Base-by-base conservation (phyloP, 225 moss, liverwort and hornwort species). In the Pseudoscleropodium purum region DNA sequence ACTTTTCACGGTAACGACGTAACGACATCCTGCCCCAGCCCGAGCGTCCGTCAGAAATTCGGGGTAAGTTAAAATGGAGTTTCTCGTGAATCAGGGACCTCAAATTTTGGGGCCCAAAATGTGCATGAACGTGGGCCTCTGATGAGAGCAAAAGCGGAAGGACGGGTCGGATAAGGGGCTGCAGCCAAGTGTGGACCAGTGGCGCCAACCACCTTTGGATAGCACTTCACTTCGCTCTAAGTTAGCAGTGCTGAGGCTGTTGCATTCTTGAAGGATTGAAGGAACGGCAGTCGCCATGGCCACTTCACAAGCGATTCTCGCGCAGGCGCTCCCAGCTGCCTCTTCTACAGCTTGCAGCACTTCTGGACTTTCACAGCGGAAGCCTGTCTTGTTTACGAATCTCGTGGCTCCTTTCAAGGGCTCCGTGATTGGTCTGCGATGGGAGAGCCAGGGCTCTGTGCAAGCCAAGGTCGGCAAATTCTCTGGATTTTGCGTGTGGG, bases 391-490 rank as follows among this genome's bases (percentile, higher is more conserved):
- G 54, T 41, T 75, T 15, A 68, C 89, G 33, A 84, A 45, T 52
- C 89, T 92, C 67, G 89, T 75, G 8, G 78, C 88, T 81, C 75
- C 93, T 10, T 94, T 94, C 92, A 93, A 91, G 83, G 92, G 92
- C 83, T 94, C 92, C 4, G 51, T 94, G 27, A 90, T 83, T 17
- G 91, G 85, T 15, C 88, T 94, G 86, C 93, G 94, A 86, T 90
- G 89, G 82, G 90, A 91, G 39, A 75, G 80, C 52, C 82, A 69
- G 78, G 84, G 75, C 86, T 84, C 75, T 26, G 69, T 78, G 15
- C 62, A 76, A n/a, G 81, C 78, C 86, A 93, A 92, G 94, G 94
- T 94, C 43, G 10, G 86, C 41, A 60, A 70, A 16, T 54, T 72
- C 61, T 81, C 64, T 60, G 57, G 20, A 17, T 9, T 59, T n/a